Base-by-base conservation (phyloP, 176 grass and related monocot genomes). In the Cenchrus americanus region DNA sequence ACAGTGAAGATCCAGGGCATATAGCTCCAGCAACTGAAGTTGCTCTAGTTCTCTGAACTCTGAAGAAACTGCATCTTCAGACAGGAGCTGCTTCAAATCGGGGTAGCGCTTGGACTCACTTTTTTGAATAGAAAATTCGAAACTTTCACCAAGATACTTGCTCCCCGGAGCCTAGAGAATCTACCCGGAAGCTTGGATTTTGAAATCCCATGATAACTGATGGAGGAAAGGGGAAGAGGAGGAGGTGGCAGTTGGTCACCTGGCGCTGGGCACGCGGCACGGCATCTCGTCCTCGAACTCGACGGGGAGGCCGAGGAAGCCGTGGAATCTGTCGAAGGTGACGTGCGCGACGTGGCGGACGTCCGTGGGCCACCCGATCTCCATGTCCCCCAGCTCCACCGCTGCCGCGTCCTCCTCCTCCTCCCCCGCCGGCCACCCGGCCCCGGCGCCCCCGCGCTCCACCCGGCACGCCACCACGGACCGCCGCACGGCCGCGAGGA, bases 251-350 rank as follows among this genome's bases (percentile, higher is more conserved):
- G 60, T 27, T 42, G 7, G 80, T 84, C 19, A 95, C 90, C 93
- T 92, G 18, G 93, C 93, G 77, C 95, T 97, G 72, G 92, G 95
- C 51, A 90, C 92, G 68, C 90, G 90, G 82, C 85, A 87, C 37
- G 95, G 92, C 73, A 97, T 91, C 81, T 97, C 90, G n/a, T 86
- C 77, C 81, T 94, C 92, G 83, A 97, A 94, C 90, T 97, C 95
- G 77, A 89, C 84, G 21, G 95, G 95, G 73, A 98, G 89, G 83
- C 96, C 93, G 41, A 95, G 87, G 68, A 98, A 95, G 0, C 92
- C 95, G 59, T 98, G 86, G 85, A 98, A 98, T 6, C 95, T 84
- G 73, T 98, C 95, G 71, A 98, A 98, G 66, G 95, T 98, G 26
- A 98, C 92, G 51, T 97, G 95, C 17, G 95, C 84, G 23, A 94